A percentile compares a stretch with the other conserved stretches of the same genome.
These are phyloP conservation scores for Senecio squalidus DNA, from an alignment of 140 eudicot species.

Conservation along the genomic window DNA sequence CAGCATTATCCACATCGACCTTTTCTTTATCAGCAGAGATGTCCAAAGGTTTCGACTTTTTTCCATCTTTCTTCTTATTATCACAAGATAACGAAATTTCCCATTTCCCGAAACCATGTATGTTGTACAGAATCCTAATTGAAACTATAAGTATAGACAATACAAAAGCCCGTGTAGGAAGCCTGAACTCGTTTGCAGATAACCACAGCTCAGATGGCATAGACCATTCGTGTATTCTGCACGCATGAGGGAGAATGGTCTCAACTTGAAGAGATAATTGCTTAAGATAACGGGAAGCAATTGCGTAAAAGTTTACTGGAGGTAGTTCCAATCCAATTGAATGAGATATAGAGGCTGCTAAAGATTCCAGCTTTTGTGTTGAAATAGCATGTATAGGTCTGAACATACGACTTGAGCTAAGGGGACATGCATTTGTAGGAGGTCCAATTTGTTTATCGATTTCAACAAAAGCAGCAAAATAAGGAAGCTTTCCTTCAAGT, in stretches of 20 bases:
- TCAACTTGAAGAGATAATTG: conserved; percentile 56
- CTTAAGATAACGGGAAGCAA: conserved; percentile 62
- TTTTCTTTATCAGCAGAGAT: conserved; percentile 16
- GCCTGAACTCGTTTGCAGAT: conserved; percentile 55
- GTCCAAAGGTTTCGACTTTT: conserved; percentile 7
- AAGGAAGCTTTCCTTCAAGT: conserved; percentile 78
- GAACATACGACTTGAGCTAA: conserved; percentile 64
- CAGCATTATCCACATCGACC: background rate
- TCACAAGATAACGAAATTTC: conserved; percentile 44
- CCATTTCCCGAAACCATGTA: conserved; percentile 88
- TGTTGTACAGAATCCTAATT: conserved; percentile 52
- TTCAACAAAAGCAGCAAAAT: conserved; percentile 63
- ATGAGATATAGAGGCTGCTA: conserved; percentile 59
- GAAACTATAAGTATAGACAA: conserved; percentile 74
- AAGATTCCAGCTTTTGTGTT: conserved; percentile 56
- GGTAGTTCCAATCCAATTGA: conserved; percentile 59
- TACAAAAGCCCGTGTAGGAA: conserved; percentile 72
- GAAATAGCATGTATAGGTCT: conserved; percentile 49
- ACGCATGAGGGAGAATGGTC: conserved; percentile 57
- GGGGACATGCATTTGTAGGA: conserved; percentile 49
- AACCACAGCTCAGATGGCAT: conserved; percentile 82
- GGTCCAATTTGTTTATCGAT: conserved; percentile 54
- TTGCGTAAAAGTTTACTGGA: conserved; percentile 70
- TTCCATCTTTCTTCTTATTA: conserved; percentile 16
- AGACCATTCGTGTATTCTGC: conserved; percentile 68